Evolutionary conservation across 2,329 filamentous ascomycete genomes (phyloP).

Genomic region (Pseudogymnoascus sp.): DNA sequence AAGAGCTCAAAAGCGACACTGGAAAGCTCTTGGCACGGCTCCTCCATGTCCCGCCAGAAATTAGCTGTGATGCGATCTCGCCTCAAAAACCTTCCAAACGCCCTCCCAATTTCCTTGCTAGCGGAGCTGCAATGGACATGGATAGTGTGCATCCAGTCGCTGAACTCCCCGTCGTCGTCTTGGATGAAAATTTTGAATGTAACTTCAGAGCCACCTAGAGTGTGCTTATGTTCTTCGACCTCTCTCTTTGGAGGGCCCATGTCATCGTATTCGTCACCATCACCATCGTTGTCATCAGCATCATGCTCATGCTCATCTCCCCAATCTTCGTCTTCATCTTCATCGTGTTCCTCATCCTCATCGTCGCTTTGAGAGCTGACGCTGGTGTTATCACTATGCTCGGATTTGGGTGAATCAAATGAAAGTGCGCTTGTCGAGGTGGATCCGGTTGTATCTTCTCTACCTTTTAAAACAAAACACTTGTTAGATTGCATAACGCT

Average conservation of each 20-base stretch:
- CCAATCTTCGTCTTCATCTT: background rate
- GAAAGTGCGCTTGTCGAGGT: background rate
- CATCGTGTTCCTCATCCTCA: background rate
- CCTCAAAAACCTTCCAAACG: constrained; percentile 24
- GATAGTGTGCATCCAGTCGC: constrained; percentile 19
- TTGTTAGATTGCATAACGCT: background rate
- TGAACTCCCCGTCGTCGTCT: background rate
- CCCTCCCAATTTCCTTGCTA: constrained; percentile 21
- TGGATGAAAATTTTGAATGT: background rate
- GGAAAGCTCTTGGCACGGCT: constrained; percentile 26
- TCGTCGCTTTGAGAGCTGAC: constrained; percentile 9
- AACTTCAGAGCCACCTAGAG: background rate
- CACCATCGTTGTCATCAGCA: constrained; percentile 2
- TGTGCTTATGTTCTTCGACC: constrained; percentile 12
- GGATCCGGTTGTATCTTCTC: background rate
- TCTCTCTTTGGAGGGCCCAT: constrained; percentile 11
- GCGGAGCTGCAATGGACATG: constrained; percentile 15
- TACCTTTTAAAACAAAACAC: background rate
- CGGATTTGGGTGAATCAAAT: background rate
- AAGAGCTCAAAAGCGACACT: constrained; percentile 34
- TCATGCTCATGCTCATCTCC: constrained; percentile 12
- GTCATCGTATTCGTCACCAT: constrained; percentile 13
- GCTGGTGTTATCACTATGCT: constrained; percentile 7
- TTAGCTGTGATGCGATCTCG: constrained; percentile 23
- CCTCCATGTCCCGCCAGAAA: constrained; percentile 34